A percentile compares a stretch with the other conserved stretches of the same genome.
Evolutionary conservation across 129 eudicot genomes (phyloP).

Genomic region (Saussurea involucrata): DNA sequence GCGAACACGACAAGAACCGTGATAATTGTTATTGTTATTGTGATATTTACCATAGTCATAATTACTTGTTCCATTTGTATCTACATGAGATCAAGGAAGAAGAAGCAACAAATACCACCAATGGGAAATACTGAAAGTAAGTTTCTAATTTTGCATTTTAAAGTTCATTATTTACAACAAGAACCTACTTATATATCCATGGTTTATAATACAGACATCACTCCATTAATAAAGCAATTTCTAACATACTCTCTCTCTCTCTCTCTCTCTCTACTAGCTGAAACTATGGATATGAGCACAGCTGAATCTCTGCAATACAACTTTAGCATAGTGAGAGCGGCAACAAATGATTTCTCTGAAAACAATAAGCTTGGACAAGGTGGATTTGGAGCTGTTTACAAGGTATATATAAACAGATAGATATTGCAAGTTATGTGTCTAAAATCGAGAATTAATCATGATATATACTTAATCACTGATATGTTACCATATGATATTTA

Average conservation of each 20-base stretch:
- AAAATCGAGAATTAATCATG: neutral
- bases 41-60: neutral
- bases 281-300: neutral
- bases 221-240: neutral
- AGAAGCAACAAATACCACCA: neutral
- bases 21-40: neutral
- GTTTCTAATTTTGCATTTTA: neutral
- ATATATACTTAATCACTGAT: too few relatives aligned
- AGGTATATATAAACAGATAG: conserved; percentile 2
- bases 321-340: conserved; percentile 4
- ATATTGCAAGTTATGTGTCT: neutral
- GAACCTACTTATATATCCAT: neutral
- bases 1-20: neutral
- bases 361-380: conserved; percentile 27
- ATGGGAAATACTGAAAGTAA: neutral
- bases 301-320: conserved; percentile 30
- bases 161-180: neutral
- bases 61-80: conserved; percentile 1
- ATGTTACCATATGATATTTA: neutral
- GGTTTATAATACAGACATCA: neutral
- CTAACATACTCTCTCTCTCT: too few relatives aligned
- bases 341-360: conserved; percentile 21
- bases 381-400: conserved; percentile 39
- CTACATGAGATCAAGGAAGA: neutral
- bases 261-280: neutral